Evolutionary conservation across 2,329 filamentous ascomycete species (phyloP).

Genomic region (Ascochyta fabae): DNA sequence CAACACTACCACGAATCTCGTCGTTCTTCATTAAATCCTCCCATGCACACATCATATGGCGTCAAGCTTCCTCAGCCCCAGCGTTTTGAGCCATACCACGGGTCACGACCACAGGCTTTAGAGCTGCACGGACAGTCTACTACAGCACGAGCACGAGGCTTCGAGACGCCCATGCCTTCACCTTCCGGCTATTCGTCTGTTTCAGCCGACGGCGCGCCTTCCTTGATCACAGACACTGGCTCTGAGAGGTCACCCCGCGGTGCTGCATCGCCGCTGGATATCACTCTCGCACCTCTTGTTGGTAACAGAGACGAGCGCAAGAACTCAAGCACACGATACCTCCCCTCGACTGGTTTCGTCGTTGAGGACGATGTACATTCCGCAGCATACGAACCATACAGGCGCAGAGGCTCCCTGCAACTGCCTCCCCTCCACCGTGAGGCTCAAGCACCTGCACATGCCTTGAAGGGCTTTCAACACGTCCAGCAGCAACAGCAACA

Average conservation of each 20-base stretch:
- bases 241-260: slow-evolving; percentile 56
- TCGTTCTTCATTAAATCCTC: slow-evolving; percentile 36
- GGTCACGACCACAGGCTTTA: slow-evolving; percentile 42
- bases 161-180: slow-evolving; percentile 67
- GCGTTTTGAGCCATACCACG: slow-evolving; percentile 40
- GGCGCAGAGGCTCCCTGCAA: slow-evolving; percentile 42
- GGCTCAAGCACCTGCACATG: slow-evolving; percentile 19
- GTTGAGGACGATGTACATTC: slow-evolving; percentile 44
- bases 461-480: slow-evolving; percentile 35
- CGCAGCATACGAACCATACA: slow-evolving; percentile 32
- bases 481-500: slow-evolving; percentile 27
- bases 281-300: slow-evolving; percentile 47
- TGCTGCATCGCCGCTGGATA: slow-evolving; percentile 55
- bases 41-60: slow-evolving; percentile 35
- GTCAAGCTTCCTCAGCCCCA: slow-evolving; percentile 45
- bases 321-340: slow-evolving; percentile 45
- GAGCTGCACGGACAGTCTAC: slow-evolving; percentile 37
- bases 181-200: slow-evolving; percentile 67
- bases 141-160: slow-evolving; percentile 36
- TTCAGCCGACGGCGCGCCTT: slow-evolving; percentile 69
- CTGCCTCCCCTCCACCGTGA: slow-evolving; percentile 43
- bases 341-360: slow-evolving; percentile 49
- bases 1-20: slow-evolving; percentile 39
- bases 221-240: slow-evolving; percentile 71
- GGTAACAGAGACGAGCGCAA: slow-evolving; percentile 47